phyloP scores from a whole-genome alignment of 768 basidiomycete genomes.

The Goffeauzyma gilvescens region DNA sequence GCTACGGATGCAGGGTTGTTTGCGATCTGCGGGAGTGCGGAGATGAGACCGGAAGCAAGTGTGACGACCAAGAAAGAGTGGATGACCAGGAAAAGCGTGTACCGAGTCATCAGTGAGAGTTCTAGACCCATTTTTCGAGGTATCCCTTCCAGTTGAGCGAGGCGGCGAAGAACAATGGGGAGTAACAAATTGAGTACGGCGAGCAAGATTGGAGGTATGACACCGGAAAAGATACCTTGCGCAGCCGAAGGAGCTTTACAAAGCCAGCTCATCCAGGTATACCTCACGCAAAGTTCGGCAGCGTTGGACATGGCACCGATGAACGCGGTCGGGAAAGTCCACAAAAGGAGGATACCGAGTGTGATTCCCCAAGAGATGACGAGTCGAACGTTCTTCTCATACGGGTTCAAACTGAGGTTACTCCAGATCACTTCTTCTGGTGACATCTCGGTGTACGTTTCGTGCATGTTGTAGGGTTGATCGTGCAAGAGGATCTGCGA shows the following conservation, averaged over 20 bases:
- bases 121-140: conserved; percentile 68
- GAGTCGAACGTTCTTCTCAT: conserved; percentile 53
- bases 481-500: conserved; percentile 57
- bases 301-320: conserved; percentile 76
- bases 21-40: conserved; percentile 45
- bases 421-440: conserved; percentile 83
- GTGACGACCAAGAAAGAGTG: conserved; percentile 89
- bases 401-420: conserved; percentile 74
- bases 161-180: conserved; percentile 55
- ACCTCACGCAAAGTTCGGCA: conserved; percentile 44
- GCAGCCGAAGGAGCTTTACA: conserved; percentile 42
- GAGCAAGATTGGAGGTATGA: conserved; percentile 67
- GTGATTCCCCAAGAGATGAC: conserved; percentile 57
- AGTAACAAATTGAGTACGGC: conserved; percentile 82
- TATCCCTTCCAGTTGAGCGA: conserved; percentile 75
- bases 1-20: conserved; percentile 54
- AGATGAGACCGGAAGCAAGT: conserved; percentile 60
- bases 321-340: conserved; percentile 73
- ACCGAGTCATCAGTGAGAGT: conserved; percentile 76
- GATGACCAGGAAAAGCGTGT: conserved; percentile 76
- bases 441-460: conserved; percentile 58
- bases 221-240: conserved; percentile 70
- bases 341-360: conserved; percentile 60
- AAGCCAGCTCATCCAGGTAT: conserved; percentile 65
- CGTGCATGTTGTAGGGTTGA: conserved; percentile 51